Evolutionary conservation across 169 alveolate genomes (phyloP).

Genomic region (Eimeria maxima): DNA sequence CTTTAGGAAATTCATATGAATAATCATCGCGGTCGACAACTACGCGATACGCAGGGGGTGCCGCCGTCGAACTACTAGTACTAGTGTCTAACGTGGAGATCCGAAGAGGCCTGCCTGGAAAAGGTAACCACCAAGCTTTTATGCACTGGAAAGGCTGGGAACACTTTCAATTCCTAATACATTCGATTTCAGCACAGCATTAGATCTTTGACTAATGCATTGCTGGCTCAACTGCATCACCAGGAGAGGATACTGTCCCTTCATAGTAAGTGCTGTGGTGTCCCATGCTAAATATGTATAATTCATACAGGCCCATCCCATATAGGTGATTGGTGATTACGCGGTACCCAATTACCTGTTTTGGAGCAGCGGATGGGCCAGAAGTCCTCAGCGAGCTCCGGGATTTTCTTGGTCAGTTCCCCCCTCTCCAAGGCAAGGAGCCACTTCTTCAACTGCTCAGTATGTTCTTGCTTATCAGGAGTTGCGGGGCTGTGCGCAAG

Average conservation of each 20-base stretch:
- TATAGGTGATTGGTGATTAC: not conserved
- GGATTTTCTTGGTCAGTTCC: not conserved
- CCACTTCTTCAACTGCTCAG: constrained; percentile 14
- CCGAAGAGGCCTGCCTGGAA: constrained; percentile 24
- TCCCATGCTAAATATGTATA: not conserved
- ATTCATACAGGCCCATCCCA: not conserved
- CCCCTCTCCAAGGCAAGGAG: constrained; percentile 32
- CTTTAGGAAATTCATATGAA: not conserved
- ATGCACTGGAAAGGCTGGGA: not conserved
- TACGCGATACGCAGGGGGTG: not conserved
- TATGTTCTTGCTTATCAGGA: constrained; percentile 49
- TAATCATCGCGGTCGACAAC: not conserved
- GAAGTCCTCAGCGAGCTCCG: constrained; percentile 27
- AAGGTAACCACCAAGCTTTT: not conserved
- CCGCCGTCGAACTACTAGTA: not conserved
- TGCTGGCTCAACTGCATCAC: not conserved
- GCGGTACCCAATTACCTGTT: not conserved
- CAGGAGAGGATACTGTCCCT: not conserved
- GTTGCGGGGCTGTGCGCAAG: constrained; percentile 63
- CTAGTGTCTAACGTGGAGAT: not conserved
- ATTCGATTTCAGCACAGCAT: too few species aligned
- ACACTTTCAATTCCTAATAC: not conserved
- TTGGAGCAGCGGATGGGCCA: constrained; percentile 4
- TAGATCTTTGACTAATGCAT: not conserved
- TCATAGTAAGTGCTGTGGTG: not conserved